Evolutionary conservation across 2,329 filamentous ascomycete genomes (phyloP), one percentile per base, ranked within the genome.

Genomic region (Aspergillus sp.): DNA sequence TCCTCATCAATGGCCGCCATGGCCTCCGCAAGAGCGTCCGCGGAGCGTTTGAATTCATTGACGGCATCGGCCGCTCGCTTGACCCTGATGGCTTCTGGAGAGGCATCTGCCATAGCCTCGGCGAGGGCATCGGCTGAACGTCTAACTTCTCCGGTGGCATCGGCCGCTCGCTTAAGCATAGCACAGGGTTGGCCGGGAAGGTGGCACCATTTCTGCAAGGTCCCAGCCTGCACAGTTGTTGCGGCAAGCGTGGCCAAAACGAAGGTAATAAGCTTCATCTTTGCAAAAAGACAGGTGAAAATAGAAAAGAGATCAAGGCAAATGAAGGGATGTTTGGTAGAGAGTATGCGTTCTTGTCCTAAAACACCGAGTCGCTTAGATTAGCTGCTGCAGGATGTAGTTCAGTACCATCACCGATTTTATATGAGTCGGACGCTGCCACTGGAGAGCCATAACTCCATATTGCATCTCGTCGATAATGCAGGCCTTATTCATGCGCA

Each of bases 11-110:
- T 61, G 31, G 66, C 68, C 61, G 70, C 70, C 68, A 74, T 70
- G 29, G 71, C 70, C n/a, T 69, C 61, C 2, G 70, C 69, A 31
- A 74, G 68, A 36, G 69, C 71, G 54, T 73, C 71, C 50, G 70
- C 68, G 42, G 71, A 68, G 63, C 71, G 71, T 61, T 72, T 72
- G 51, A 72, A 67, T 32, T 84, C 77, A 67, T 87, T 81, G 71
- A 89, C 89, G 5, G 86, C 86, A 69, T 83, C 82, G 52, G 87
- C 87, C 32, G 88, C 87, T 68, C 90, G 87, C 64, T 81, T 81
- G 66, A 87, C 84, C 29, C 85, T 89, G 66, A 87, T 55, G 52
- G 64, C 68, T 49, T 56, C 55, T 20, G 64, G 63, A n/a, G 63
- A 63, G 57, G 65, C 67, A 45, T 69, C 63, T 29, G 69, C 63